Evolutionary conservation across 2,329 filamentous ascomycete genomes (phyloP), one percentile per base, ranked within the genome.

Genomic region (Pyrenochaeta sp.): DNA sequence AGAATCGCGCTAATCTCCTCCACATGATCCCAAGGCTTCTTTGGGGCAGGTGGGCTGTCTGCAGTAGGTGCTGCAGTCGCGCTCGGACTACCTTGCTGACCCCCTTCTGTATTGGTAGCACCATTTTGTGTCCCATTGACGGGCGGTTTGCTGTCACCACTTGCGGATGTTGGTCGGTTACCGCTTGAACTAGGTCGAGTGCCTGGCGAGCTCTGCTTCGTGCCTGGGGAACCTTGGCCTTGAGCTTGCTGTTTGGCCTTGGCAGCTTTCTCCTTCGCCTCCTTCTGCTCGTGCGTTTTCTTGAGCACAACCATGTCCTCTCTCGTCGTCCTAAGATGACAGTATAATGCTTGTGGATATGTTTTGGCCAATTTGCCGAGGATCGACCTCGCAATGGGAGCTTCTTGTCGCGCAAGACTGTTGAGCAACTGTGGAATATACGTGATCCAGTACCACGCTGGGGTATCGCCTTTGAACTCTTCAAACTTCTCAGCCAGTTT

Each of bases 391-490:
- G 93, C 89, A 34, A 95, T 87, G 4, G 86, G 85, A 9, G 91
- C 93, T 72, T 99, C 95, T 60, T 93, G 92, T 65, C 96, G 87
- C 2, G 89, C 90, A 36, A 99, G 80, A 38, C 93, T 94, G 29
- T 90, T 93, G 21, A 99, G 83, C 28, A 99, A 81, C 72, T 99
- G 94, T 13, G 94, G 94, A 53, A 99, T 97, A 69, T 96, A 99
- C 0, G 93, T 97, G 58, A 97, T 96, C 94, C 94, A 99, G 74
- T 97, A 99, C 94, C 94, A 99, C 9, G 96, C 90, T 0, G 92
- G 91, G 2, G 91, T 96, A 60, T 99, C 95, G 37, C 94, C 94
- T 77, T 97, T 96, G 76, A 94, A 99, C 58, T 93, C 90, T 55
- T 96, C 90, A 57, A 96, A 99, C 9, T 93, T 90, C 59, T 85